Conservation (phyloP, 805 yeast genomes). For the Kluyveromyces starmeri region DNA sequence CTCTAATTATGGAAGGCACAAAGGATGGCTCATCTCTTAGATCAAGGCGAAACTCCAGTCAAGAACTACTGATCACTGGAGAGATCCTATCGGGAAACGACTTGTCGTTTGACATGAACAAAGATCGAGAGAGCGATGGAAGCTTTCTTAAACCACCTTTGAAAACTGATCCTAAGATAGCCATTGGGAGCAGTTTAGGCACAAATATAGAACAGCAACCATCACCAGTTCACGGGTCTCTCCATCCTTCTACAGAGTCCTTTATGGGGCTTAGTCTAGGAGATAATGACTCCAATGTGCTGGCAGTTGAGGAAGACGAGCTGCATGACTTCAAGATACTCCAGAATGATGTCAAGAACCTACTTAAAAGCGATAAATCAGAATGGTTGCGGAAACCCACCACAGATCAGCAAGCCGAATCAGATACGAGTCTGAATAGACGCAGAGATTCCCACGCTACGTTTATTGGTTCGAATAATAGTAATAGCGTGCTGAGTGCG, state of each 20-base stretch:
- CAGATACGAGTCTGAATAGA: not conserved
- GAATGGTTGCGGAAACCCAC: conserved; percentile 22
- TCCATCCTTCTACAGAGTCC: not conserved
- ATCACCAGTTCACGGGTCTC: no score
- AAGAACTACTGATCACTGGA: no score
- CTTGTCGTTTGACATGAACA: no score
- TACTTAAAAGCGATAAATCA: conserved; percentile 19
- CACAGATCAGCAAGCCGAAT: not conserved
- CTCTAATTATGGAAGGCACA: no score
- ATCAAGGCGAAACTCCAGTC: no score
- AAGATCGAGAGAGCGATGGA: no score
- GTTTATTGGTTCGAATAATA: not conserved
- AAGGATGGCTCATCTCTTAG: no score
- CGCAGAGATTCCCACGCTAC: not conserved
- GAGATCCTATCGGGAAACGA: no score
- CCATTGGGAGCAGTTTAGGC: no score
- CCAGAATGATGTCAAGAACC: conserved; percentile 24
- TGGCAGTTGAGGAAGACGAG: conserved; percentile 22
- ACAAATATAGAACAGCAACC: no score
- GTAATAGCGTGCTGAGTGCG: not conserved
- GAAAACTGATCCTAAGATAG: no score
- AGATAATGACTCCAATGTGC: not conserved
- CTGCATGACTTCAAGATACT: conserved; percentile 27
- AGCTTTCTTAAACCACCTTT: no score
- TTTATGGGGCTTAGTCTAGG: not conserved